These are phyloP conservation scores for Naganishia kalamii DNA, from an alignment of 768 basidiomycete species.

Conservation along the genomic window DNA sequence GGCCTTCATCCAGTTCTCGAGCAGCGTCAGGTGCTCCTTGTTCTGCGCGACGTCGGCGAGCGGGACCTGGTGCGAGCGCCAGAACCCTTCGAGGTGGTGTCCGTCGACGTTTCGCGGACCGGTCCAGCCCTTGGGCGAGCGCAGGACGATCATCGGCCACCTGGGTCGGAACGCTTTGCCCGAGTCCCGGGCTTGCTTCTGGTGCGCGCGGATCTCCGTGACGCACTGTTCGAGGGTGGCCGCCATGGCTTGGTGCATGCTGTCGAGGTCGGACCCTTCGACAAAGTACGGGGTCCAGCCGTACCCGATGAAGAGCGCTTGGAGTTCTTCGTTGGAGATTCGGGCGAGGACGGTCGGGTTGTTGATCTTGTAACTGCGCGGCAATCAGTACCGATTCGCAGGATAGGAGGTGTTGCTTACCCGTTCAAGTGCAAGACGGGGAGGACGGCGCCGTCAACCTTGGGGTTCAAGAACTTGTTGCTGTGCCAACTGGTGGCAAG, in stretches of 20 bases:
- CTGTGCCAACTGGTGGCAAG: slow-evolving; percentile 60
- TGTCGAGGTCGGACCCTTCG: slow-evolving; percentile 37
- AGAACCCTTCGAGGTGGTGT: slow-evolving; percentile 70
- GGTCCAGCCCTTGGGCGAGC: slow-evolving; percentile 54
- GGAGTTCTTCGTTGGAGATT: slow-evolving; percentile 37
- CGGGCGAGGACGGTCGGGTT: slow-evolving; percentile 43
- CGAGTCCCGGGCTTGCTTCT: slow-evolving; percentile 35
- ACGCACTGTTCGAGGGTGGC: slow-evolving; percentile 36
- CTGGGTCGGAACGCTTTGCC: slow-evolving; percentile 42
- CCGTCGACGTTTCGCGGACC: slow-evolving; percentile 63
- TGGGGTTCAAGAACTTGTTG: slow-evolving; percentile 83
- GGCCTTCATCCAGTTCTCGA: slow-evolving; percentile 67
- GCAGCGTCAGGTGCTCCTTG: slow-evolving; percentile 56
- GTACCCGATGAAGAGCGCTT: slow-evolving; percentile 38
- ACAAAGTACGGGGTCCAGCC: slow-evolving; percentile 43
- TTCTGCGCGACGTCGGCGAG: slow-evolving; percentile 68
- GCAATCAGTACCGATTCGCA: background rate
- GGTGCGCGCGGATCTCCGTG: slow-evolving; percentile 34
- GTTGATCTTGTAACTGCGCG: slow-evolving; percentile 33
- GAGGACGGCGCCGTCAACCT: slow-evolving; percentile 79
- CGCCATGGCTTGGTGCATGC: slow-evolving; percentile 43
- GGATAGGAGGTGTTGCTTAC: slow-evolving; percentile 52
- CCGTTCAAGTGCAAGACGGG: slow-evolving; percentile 88
- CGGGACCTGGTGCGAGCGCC: slow-evolving; percentile 81
- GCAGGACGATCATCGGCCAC: slow-evolving; percentile 43